Base-by-base conservation (phyloP, 495 filamentous ascomycete genomes). In the Penicillium coprophilum region DNA sequence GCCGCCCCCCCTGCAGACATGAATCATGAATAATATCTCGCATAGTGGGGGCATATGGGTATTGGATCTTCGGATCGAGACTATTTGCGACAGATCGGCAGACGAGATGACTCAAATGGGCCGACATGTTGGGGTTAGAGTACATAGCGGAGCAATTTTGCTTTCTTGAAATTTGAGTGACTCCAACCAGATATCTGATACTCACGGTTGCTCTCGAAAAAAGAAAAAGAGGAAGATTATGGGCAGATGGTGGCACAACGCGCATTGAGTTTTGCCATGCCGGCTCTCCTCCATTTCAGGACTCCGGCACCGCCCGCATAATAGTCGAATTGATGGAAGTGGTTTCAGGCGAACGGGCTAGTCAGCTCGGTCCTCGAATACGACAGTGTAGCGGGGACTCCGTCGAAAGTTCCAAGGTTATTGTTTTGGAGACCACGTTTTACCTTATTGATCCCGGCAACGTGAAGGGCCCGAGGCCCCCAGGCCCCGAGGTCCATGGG, bases 51-150 rank as follows among this genome's bases (percentile, higher is more conserved):
- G 13, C n/a, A 52, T 54, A 59, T 59, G 58, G 30, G 43, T 58
- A 58, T 50, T 56, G 51, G 43, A 48, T 53, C 45, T 28, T 61
- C 61, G 62, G 55, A 55, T 40, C 45, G 53, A 62, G 53, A 53
- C 55, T 59, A 59, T 24, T 36, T 50, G 34, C 36, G 23, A 50
- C 45, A n/a, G 61, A 61, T 61, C 54, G 53, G 49, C 62, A 56
- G 12, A 11, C 30, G 38, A 50, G 45, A 20, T 17, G 12, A 23
- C 36, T 17, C 31, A 53, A 27, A 28, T 20, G 6, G 20, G 19
- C 20, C 27, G 20, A 46, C 17, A 43, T n/a, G 46, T 24, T 43
- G 19, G 31, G 31, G 28, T 50, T 34, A 24, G 43, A 46, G 23
- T 41, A 36, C 12, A 34, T 12, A 5, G 11, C 12, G 12, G 32